These are phyloP conservation scores for Capronia americana DNA, from an alignment of 2,329 filamentous ascomycete species.

Conservation along the genomic window DNA sequence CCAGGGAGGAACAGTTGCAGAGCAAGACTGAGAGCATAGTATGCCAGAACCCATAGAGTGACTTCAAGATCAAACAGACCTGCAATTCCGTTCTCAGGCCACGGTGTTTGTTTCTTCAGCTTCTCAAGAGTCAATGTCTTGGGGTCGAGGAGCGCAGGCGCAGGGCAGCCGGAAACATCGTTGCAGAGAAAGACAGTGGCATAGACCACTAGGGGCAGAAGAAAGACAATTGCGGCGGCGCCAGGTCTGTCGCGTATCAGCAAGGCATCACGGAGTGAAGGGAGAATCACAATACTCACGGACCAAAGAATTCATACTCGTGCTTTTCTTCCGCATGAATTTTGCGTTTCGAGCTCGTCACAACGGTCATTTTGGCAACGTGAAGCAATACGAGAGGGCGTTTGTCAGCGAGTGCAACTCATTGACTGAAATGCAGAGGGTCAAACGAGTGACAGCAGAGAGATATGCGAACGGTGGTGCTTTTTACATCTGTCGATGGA, in stretches of 20 bases:
- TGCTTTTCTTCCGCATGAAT: conserved; percentile 43
- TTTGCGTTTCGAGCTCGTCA: conserved; percentile 15
- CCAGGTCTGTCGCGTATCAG: conserved; percentile 65
- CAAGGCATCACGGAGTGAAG: neutral
- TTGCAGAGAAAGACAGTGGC: conserved; percentile 86
- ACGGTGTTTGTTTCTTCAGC: conserved; percentile 81
- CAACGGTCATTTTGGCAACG: conserved; percentile 18
- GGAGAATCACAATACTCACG: conserved; percentile 46
- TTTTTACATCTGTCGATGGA: neutral
- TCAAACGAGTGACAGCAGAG: conserved; percentile 1
- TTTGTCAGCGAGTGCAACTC: neutral
- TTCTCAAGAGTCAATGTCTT: conserved; percentile 72
- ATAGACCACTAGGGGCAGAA: conserved; percentile 80
- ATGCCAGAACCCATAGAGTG: conserved; percentile 73
- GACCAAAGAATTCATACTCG: conserved; percentile 56
- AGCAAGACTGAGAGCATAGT: conserved; percentile 77
- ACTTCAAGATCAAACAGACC: conserved; percentile 74
- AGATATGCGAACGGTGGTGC: neutral
- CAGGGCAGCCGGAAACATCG: conserved; percentile 88
- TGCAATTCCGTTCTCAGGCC: conserved; percentile 73
- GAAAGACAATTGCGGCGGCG: conserved; percentile 77
- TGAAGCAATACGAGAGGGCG: neutral
- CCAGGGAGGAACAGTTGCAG: conserved; percentile 80
- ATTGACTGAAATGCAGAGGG: neutral
- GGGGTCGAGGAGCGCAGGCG: conserved; percentile 77